Base-by-base conservation (phyloP, 2,329 filamentous ascomycete species). In the Neopestalotiopsis sp. region DNA sequence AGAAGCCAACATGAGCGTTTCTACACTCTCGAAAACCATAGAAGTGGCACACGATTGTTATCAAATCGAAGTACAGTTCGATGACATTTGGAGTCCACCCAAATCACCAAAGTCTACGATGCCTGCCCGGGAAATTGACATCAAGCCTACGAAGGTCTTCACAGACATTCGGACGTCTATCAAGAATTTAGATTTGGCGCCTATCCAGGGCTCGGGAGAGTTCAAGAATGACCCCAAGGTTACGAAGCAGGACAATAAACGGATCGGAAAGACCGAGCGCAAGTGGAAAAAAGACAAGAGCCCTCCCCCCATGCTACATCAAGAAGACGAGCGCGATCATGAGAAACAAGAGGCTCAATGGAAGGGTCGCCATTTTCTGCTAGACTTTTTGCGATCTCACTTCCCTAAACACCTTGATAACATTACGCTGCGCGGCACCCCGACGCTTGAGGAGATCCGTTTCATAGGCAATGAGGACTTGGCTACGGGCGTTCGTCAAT, bases 401-500 rank as follows among this genome's bases (percentile, higher is more conserved):
- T 74, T 72, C 66, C 58, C 65, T 14, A 49, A 66, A 10, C 67
- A 72, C 61, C 12, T 70, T 13, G 68, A 72, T 49, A 62, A 67
- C 7, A 70, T 74, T 56, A 66, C 63, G 17, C 66, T 74, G 30
- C 64, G 28, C 20, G 49, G 62, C 65, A 59, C 38, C 34, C 28
- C 64, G 28, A 74, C 71, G 7, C 66, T 74, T 34, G 73, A 71
- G n/a, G 69, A 74, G 66, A 71, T 74, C 66, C 70, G 70, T 64
- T 71, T 73, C 70, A 74, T 74, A 62, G 73, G 73, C 38, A 74
- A 74, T 61, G 72, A 74, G 59, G 57, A 65, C 14, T 14, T 67
- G 45, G 49, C 38, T 4, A 14, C 6, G 1, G 73, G 73, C 2
- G 70, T 73, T 20, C 59, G 68, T 6, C 65, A 68, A 30, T 74